Base-by-base conservation (phyloP, 352 stramenopile genomes). In the Lagenidium giganteum region DNA sequence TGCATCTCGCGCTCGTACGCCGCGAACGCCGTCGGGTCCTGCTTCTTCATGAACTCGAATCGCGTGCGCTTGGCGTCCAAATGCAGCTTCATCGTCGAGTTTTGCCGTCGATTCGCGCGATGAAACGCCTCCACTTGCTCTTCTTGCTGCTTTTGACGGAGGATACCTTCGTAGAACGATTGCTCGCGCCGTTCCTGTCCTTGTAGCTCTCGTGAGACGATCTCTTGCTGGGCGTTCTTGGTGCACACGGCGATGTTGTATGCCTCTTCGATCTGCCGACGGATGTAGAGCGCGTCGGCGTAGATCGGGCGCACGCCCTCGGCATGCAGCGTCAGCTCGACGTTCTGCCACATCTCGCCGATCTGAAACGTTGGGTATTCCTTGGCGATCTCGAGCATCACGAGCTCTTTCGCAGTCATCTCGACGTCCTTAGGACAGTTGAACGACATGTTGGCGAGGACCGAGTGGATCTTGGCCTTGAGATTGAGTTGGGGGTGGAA, bases 61-160 rank as follows among this genome's bases (percentile, higher is more conserved):
- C 74, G 78, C 16, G 71, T 87, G 29, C 66, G 70, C 61, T 88
- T 89, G 20, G 80, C 68, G 23, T 89, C 73, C 27, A 87, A 59
- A 51, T 92, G 79, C 23, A 85, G 54, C 51, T 78, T 62, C 68
- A 89, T 70, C 13, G 70, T 87, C 29, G 76, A 89, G 35, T 86
- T 90, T 31, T 86, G 77, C 11, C 57, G 58, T 6, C 44, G 41
- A 30, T 80, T 81, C 0, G 63, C 61, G 41, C 68, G 64, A 40
- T 81, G 60, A 48, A 83, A 82, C 6, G 50, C 37, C 41, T 86
- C 68, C 1, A 65, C 69, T 53, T 87, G 73, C 14, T 67, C 69
- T 39, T 87, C 71, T 21, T 89, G 74, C 35, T 75, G 57, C 41
- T 89, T 89, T 18, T 92, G 76, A 2, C 52, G 49, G 35, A 85